Evolutionary conservation across 495 filamentous ascomycete genomes (phyloP).

Genomic region (Aspergillus baeticus): DNA sequence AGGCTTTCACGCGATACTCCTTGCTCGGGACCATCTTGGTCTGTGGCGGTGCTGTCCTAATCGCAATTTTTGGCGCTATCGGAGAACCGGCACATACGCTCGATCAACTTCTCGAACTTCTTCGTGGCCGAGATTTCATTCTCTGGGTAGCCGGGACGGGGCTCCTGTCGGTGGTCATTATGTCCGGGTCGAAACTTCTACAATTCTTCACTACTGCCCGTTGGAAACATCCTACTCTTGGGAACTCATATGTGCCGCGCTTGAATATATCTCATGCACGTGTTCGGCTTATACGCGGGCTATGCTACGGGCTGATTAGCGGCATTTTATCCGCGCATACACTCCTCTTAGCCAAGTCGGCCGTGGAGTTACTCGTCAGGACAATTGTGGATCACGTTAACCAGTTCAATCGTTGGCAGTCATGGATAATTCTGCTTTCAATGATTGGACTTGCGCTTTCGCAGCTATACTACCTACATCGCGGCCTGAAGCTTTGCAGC

Average conservation of each 20-base stretch:
- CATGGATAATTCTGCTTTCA: conserved; percentile 87
- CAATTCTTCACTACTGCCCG: conserved; percentile 49
- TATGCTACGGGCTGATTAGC: conserved; percentile 86
- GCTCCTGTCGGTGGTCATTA: conserved; percentile 66
- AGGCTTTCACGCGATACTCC: conserved; percentile 92
- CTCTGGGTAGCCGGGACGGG: conserved; percentile 84
- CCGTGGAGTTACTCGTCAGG: conserved; percentile 92
- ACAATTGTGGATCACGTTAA: conserved; percentile 86
- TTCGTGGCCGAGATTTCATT: conserved; percentile 75
- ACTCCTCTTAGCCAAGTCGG: conserved; percentile 91
- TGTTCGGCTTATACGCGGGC: conserved; percentile 78
- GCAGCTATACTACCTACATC: conserved; percentile 93
- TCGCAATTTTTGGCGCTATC: conserved; percentile 91
- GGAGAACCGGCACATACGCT: conserved; percentile 92
- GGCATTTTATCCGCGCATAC: conserved; percentile 93
- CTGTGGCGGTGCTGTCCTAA: conserved; percentile 79
- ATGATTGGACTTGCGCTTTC: conserved; percentile 81
- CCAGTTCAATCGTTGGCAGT: conserved; percentile 96
- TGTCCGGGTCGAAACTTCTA: conserved; percentile 55
- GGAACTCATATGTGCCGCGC: conserved; percentile 45
- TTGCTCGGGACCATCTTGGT: conserved; percentile 87
- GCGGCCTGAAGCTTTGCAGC: conserved; percentile 88
- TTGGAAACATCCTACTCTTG: conserved; percentile 27
- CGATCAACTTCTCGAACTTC: conserved; percentile 72
- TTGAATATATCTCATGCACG: conserved; percentile 38